Conservation (phyloP, 2,329 filamentous ascomycete genomes). For the Delphinella strobiligena region DNA sequence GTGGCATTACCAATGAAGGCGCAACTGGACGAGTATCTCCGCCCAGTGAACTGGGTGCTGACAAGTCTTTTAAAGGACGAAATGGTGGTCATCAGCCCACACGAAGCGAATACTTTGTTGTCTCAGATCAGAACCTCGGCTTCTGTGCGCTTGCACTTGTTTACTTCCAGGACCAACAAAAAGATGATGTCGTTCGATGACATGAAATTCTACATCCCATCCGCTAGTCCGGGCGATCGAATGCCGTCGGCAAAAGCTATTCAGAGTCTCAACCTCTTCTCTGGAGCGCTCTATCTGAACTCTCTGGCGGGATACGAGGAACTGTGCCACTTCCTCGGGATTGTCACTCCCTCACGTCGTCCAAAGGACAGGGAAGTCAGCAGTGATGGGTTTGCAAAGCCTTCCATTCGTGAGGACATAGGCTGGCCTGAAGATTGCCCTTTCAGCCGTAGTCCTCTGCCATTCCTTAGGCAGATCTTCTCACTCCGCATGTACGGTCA, state of each 20-base stretch:
- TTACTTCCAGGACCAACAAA: neutral
- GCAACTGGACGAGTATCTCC: constrained; percentile 35
- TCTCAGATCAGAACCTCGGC: constrained; percentile 23
- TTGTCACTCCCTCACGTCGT: neutral
- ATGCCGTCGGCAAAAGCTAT: neutral
- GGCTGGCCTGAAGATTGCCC: neutral
- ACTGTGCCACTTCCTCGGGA: neutral
- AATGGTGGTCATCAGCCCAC: constrained; percentile 48
- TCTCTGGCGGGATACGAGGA: neutral
- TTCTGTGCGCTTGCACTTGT: constrained; percentile 16
- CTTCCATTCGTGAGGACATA: neutral
- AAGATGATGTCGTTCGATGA: neutral
- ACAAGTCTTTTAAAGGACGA: constrained; percentile 16
- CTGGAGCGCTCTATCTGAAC: constrained; percentile 1
- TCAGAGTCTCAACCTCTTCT: neutral
- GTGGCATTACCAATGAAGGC: constrained; percentile 18
- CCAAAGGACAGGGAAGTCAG: neutral
- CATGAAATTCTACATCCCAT: constrained; percentile 1
- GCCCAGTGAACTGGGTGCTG: constrained; percentile 45
- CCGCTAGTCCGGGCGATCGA: neutral
- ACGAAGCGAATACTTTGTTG: constrained; percentile 45
- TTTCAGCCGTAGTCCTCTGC: constrained; percentile 1
- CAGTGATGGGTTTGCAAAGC: neutral
- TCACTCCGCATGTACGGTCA: constrained; percentile 1
- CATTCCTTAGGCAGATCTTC: constrained; percentile 2